A percentile compares a stretch with the other conserved stretches of the same genome.
These are phyloP conservation scores for Melanopsichium pennsylvanicum DNA, from an alignment of 1,284 basidiomycete genomes.

Conservation along the genomic window DNA sequence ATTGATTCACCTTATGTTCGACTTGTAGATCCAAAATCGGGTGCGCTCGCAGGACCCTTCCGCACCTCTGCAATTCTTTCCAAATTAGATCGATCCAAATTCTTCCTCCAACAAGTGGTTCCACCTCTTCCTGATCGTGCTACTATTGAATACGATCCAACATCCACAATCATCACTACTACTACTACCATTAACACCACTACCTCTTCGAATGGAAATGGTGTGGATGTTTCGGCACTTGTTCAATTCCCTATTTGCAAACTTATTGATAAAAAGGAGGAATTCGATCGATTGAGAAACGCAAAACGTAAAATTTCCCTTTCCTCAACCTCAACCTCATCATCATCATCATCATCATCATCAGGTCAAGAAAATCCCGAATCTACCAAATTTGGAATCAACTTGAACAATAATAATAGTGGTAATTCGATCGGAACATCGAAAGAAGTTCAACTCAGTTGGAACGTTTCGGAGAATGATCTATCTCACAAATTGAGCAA, in stretches of 20 bases:
- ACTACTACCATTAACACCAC: too few species aligned
- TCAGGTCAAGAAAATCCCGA: too few species aligned
- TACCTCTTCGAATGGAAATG: too few species aligned
- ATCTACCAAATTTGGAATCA: too few species aligned
- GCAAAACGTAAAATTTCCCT: conserved; percentile 22
- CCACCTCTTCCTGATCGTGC: conserved; percentile 19
- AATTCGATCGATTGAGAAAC: conserved; percentile 53
- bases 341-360: too few species aligned
- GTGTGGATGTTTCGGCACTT: conserved; percentile 8
- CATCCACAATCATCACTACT: background rate
- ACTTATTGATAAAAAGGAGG: conserved; percentile 66
- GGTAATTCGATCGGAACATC: too few species aligned
- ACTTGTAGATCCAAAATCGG: conserved; percentile 54
- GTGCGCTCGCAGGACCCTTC: conserved; percentile 49
- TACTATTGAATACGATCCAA: conserved; percentile 13
- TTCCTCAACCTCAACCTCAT: background rate
- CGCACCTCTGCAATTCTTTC: conserved; percentile 40
- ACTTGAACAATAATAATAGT: too few species aligned
- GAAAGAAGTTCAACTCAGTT: conserved; percentile 57
- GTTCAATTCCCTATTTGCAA: conserved; percentile 64
- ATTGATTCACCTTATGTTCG: conserved; percentile 38
- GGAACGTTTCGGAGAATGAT: conserved; percentile 53
- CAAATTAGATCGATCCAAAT: conserved; percentile 51
- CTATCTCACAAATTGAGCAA: conserved; percentile 51
- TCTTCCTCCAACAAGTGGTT: conserved; percentile 52